Conservation (phyloP, 306 rosid genomes). For the Cicer judaicum region DNA sequence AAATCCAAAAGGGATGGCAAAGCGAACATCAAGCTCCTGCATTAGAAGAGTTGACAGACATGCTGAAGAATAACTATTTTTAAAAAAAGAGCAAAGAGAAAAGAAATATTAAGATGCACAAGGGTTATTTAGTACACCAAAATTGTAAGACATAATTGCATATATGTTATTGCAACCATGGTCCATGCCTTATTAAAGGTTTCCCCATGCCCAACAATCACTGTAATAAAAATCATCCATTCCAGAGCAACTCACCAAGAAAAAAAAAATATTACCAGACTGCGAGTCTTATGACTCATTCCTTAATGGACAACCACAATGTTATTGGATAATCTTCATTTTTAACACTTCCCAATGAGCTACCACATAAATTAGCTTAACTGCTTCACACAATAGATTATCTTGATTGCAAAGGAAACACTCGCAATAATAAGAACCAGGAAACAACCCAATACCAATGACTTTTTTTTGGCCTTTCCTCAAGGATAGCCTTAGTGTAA, state of each 20-base stretch:
- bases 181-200: constrained; percentile 24
- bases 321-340: constrained; percentile 23
- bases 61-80: constrained; percentile 19
- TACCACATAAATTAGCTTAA: constrained; percentile 13
- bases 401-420: neutral
- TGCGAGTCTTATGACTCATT: constrained; percentile 1
- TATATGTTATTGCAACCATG: constrained; percentile 1
- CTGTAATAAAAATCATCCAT: constrained; percentile 16
- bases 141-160: neutral
- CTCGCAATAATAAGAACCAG: neutral
- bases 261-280: constrained; percentile 17
- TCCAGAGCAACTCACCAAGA: constrained; percentile 6
- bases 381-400: constrained; percentile 20
- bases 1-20: constrained; percentile 78
- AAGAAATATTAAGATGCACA: constrained; percentile 11
- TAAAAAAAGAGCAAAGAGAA: neutral
- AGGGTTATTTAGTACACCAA: neutral
- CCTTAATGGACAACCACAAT: constrained; percentile 7
- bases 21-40: constrained; percentile 85
- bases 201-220: neutral
- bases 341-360: neutral
- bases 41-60: constrained; percentile 36
- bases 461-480: neutral
- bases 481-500: neutral
- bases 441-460: neutral